These are phyloP conservation scores for Fusarium verticillioides DNA, from an alignment of 2,329 filamentous ascomycete species.

Conservation along the genomic window DNA sequence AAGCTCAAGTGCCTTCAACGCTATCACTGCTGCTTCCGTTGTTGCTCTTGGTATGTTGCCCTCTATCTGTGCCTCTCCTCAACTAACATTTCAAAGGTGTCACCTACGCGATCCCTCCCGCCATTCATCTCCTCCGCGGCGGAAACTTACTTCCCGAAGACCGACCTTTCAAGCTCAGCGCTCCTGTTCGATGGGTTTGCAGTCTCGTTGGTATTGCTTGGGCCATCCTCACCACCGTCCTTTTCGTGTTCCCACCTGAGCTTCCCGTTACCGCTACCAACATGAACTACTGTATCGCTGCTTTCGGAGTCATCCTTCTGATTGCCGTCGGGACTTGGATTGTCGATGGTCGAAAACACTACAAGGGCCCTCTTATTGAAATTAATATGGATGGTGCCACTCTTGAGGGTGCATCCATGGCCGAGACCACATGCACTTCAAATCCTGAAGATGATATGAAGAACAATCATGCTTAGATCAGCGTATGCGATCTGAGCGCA, in stretches of 20 bases:
- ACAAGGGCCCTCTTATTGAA: slow-evolving; percentile 50
- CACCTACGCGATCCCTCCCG: slow-evolving; percentile 79
- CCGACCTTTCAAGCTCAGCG: slow-evolving; percentile 52
- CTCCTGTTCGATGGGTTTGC: slow-evolving; percentile 51
- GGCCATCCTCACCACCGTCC: slow-evolving; percentile 75
- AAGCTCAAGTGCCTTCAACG: slow-evolving; percentile 74
- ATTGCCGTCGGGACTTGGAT: slow-evolving; percentile 59
- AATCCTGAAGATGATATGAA: slow-evolving; percentile 30
- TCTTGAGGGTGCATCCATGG: slow-evolving; percentile 34
- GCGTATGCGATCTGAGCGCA: background rate
- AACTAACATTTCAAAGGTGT: slow-evolving; percentile 54
- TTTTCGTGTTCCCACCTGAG: slow-evolving; percentile 79
- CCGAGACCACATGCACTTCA: slow-evolving; percentile 32
- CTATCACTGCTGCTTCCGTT: slow-evolving; percentile 77
- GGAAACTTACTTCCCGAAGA: slow-evolving; percentile 71
- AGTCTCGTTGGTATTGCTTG: slow-evolving; percentile 68
- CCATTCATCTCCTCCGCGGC: slow-evolving; percentile 75
- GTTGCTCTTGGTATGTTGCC: slow-evolving; percentile 66
- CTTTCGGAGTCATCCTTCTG: slow-evolving; percentile 59
- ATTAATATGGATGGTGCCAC: slow-evolving; percentile 26
- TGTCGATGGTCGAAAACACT: slow-evolving; percentile 61
- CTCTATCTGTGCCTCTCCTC: background rate
- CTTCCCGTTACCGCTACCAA: slow-evolving; percentile 71
- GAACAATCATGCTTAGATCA: background rate
- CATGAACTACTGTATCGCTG: slow-evolving; percentile 71